Evolutionary conservation across 2,329 filamentous ascomycete genomes (phyloP), one percentile per base, ranked within the genome.

Genomic region (Aspergillus persii): DNA sequence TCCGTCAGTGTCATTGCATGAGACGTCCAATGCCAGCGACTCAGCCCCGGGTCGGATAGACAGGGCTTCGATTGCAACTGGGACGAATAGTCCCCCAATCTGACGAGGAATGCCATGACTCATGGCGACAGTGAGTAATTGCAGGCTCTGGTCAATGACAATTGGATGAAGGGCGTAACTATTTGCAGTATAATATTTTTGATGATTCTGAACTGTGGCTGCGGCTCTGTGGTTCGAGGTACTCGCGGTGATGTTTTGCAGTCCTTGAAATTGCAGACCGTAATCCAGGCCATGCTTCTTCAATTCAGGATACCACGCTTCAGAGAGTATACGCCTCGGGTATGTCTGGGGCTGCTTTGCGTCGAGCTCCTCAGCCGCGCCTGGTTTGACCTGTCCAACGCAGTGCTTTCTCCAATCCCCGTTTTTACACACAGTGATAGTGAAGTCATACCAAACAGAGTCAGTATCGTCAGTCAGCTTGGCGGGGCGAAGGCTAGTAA

Each of bases 141-240:
- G 68, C 5, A 70, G 36, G 8, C 60, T 61, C 8, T 64, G 58
- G 36, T 67, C 66, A 12, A 69, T 63, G 2, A 63, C 26, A 8
- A 61, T 66, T 0, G 68, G 68, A 41, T 70, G 68, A 1, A 70
- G 47, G 3, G 61, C 33, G 49, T 70, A 69, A 8, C 30, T 30
- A 15, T 60, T 62, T 4, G 8, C 36, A n/a, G n/a, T n/a, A 30
- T 60, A 51, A 4, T 54, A 48, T 8, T 8, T 11, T 18, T 48
- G 55, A 39, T 41, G 46, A 18, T 26, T 39, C 31, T 31, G 51
- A 50, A 62, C 23, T 2, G 39, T 53, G 1, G 58, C 58, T 26
- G 56, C 26, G 15, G 57, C 62, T 2, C 29, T 29, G 15, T 57
- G 4, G 3, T 44, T 52, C n/a, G 58, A 44, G 39, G 54, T 27